phyloP scores from a whole-genome alignment of 1,284 basidiomycete species.

The Gomphus bonarii region DNA sequence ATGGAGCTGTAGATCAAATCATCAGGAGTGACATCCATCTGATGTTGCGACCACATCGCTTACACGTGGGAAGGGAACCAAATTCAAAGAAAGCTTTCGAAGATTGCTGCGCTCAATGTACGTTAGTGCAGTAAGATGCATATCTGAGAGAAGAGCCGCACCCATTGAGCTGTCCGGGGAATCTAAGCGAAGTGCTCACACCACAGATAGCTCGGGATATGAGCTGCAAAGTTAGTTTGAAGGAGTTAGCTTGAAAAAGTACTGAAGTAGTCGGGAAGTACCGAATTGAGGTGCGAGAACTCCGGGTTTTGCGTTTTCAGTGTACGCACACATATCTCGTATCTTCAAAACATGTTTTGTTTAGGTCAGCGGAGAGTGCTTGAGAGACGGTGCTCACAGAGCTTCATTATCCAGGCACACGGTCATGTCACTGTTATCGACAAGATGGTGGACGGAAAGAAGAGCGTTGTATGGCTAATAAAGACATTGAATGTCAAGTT shows the following conservation, averaged over 20 bases:
- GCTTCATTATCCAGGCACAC: slow-evolving; percentile 95
- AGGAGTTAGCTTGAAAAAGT: slow-evolving; percentile 1
- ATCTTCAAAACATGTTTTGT: slow-evolving; percentile 30
- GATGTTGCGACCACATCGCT: slow-evolving; percentile 17
- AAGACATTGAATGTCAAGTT: not conserved
- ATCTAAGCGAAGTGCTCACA: slow-evolving; percentile 81
- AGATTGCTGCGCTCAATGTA: slow-evolving; percentile 54
- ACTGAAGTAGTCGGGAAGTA: slow-evolving; percentile 30
- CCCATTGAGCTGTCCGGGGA: slow-evolving; percentile 92
- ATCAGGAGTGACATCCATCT: not conserved
- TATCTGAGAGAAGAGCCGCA: slow-evolving; percentile 22
- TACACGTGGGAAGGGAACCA: slow-evolving; percentile 87
- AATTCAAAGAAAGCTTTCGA: slow-evolving; percentile 88
- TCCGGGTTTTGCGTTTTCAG: slow-evolving; percentile 63
- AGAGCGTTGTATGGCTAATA: slow-evolving; percentile 80
- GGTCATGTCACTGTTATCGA: slow-evolving; percentile 86
- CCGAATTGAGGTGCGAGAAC: slow-evolving; percentile 73
- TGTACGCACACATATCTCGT: slow-evolving; percentile 73
- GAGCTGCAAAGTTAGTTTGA: slow-evolving; percentile 34
- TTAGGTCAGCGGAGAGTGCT: slow-evolving; percentile 4
- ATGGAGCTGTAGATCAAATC: slow-evolving; percentile 47
- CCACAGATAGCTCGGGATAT: slow-evolving; percentile 85
- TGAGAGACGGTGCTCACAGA: slow-evolving; percentile 36
- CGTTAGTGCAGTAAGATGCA: not conserved
- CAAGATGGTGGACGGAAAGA: slow-evolving; percentile 83